Percentiles rank a stretch among this genome's conserved stretches.
Evolutionary conservation across 306 rosid genomes (phyloP).

Genomic region (Trichosanthes truncata): DNA sequence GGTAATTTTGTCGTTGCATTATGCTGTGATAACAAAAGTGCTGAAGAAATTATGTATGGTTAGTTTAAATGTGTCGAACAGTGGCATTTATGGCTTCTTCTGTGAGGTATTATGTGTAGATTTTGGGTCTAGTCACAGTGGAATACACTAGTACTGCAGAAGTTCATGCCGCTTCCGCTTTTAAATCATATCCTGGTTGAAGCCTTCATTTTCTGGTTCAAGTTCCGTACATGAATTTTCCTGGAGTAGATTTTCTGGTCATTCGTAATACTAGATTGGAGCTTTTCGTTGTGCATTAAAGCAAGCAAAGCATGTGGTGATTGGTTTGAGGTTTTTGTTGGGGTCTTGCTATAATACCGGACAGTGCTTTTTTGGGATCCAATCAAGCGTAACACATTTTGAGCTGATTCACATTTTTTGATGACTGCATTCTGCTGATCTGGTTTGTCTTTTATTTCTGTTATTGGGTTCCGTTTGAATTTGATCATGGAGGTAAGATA

Average conservation of each 20-base stretch:
- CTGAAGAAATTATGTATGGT: not conserved
- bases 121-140: not conserved
- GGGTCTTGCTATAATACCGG: conserved; percentile 12
- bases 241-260: conserved; percentile 7
- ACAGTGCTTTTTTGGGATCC: conserved; percentile 20
- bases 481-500: conserved; percentile 21
- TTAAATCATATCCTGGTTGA: not conserved
- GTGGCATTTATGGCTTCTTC: conserved; percentile 7
- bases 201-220: conserved; percentile 6
- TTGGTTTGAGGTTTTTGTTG: conserved; percentile 14
- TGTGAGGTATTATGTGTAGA: not conserved
- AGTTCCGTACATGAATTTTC: not conserved
- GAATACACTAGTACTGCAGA: conserved; percentile 2
- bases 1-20: not conserved
- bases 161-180: not conserved
- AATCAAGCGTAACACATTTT: conserved; percentile 10
- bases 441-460: conserved; percentile 28
- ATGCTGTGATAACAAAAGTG: not conserved
- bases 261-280: conserved; percentile 9
- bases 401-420: conserved; percentile 18
- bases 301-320: conserved; percentile 19
- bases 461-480: conserved; percentile 28
- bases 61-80: not conserved
- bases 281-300: conserved; percentile 1
- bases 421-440: conserved; percentile 21